Evolutionary conservation across 2,329 filamentous ascomycete genomes (phyloP), one percentile per base, ranked within the genome.

Genomic region (Diaporthe citrichinensis): DNA sequence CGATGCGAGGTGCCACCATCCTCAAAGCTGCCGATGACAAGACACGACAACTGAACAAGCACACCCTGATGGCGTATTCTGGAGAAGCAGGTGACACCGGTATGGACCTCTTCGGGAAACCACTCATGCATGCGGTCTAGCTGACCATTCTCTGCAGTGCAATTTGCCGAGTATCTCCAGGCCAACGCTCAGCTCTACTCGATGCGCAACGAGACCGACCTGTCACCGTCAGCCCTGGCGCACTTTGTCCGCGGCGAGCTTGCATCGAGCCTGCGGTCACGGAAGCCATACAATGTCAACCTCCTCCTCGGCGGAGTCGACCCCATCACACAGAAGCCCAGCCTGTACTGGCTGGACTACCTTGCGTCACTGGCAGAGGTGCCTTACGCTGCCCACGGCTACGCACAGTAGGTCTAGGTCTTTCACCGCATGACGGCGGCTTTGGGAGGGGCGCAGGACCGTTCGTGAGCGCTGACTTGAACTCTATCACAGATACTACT

Each of bases 121-220:
- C 58, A 41, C 34, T 76, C 23, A 75, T 25, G 46, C n/a, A 69
- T 53, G 36, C 31, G 51, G 65, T 67, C 28, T 28, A 58, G 79
- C 76, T 81, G 78, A 73, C 46, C 58, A 34, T 34, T 31, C 34
- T 36, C 46, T 49, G 39, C 83, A 98, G 96, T 98, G 78, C 96
- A 99, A 93, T 99, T 99, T 85, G 95, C 97, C 84, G 97, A 99
- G 88, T 99, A 96, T 88, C 97, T 99, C 85, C 96, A 98, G 91
- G 96, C 96, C 84, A 99, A 99, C 86, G 93, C 97, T 78, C 95
- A 98, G 87, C 94, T 99, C 83, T 99, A 99, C 88, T 95, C 94
- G 80, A 99, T 98, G 96, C 95, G 97, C 83, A 98, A 98, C 85
- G 94, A 95, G 86, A 94, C 94, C 83, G 95, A 98, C 82, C 92